These are phyloP conservation scores for Fagus sylvatica DNA, from an alignment of 306 rosid species.

Conservation along the genomic window DNA sequence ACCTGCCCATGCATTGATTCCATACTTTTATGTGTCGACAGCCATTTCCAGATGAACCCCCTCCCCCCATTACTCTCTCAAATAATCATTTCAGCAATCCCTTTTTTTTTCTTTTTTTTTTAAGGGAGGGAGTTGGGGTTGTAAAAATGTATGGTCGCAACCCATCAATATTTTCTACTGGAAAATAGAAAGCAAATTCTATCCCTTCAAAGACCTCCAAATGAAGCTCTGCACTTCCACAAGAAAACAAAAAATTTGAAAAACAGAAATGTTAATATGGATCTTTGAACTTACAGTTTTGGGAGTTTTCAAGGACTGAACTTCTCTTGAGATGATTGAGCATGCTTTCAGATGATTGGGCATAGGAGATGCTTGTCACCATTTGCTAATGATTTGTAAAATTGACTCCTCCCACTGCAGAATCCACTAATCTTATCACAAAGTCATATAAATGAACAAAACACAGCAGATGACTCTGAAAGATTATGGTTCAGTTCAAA, in stretches of 20 bases:
- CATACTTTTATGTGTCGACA: too few relatives aligned
- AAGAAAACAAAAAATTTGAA: neutral
- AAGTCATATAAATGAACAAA: conserved; percentile 1
- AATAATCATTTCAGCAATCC: too few relatives aligned
- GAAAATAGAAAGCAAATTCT: neutral
- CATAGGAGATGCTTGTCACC: conserved; percentile 12
- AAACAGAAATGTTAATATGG: neutral
- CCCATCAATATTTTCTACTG: too few relatives aligned
- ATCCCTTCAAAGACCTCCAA: neutral
- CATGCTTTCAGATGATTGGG: neutral
- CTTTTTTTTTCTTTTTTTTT: too few relatives aligned
- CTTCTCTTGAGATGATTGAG: conserved; percentile 2
- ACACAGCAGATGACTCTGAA: neutral
- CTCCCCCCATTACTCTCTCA: too few relatives aligned
- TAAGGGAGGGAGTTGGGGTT: too few relatives aligned
- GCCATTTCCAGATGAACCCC: too few relatives aligned
- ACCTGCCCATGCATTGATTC: too few relatives aligned
- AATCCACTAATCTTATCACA: neutral
- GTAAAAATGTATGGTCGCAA: too few relatives aligned
- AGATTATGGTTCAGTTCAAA: neutral
- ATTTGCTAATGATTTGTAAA: neutral
- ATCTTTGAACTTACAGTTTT: conserved; percentile 8
- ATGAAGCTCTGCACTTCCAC: neutral
- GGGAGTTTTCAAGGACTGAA: conserved; percentile 9
- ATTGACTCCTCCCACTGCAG: conserved; percentile 11